Evolutionary conservation across 805 yeast genomes (phyloP).

Genomic region (Candida fluviatilis): DNA sequence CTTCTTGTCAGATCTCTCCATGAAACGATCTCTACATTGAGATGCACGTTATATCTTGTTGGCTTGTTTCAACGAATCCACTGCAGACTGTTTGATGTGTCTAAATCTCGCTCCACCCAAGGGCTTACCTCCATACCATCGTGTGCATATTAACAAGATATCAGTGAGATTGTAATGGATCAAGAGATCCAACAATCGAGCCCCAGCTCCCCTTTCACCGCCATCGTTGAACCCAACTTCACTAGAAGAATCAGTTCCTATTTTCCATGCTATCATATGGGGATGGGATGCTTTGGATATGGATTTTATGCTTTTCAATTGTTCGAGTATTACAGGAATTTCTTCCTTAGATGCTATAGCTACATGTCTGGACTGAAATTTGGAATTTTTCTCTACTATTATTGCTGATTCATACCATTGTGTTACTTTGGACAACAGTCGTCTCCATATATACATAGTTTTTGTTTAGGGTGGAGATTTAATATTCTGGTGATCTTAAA

Average conservation of each 20-base stretch:
- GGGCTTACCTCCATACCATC: constrained; percentile 83
- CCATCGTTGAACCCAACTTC: constrained; percentile 64
- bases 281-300: constrained; percentile 65
- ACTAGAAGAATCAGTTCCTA: constrained; percentile 27
- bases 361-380: constrained; percentile 61
- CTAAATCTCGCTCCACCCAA: constrained; percentile 70
- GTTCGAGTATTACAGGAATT: constrained; percentile 38
- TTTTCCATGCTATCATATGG: constrained; percentile 71
- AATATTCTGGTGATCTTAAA: too few relatives aligned
- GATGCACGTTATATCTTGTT: too few relatives aligned
- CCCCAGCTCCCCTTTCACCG: constrained; percentile 77
- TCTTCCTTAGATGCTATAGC: constrained; percentile 35
- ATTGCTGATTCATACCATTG: constrained; percentile 30
- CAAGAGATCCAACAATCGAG: constrained; percentile 47
- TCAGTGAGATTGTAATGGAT: constrained; percentile 47
- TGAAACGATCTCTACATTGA: too few relatives aligned
- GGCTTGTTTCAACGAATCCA: constrained; percentile 6
- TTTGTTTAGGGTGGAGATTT: too few relatives aligned
- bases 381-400: constrained; percentile 51
- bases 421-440: constrained; percentile 6
- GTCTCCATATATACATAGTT: not conserved
- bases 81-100: constrained; percentile 37
- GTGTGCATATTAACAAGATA: constrained; percentile 60
- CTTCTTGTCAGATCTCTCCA: too few relatives aligned
- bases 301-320: constrained; percentile 43